Base-by-base conservation (phyloP, 139 green algal species). In the Coelastrella sp. region DNA sequence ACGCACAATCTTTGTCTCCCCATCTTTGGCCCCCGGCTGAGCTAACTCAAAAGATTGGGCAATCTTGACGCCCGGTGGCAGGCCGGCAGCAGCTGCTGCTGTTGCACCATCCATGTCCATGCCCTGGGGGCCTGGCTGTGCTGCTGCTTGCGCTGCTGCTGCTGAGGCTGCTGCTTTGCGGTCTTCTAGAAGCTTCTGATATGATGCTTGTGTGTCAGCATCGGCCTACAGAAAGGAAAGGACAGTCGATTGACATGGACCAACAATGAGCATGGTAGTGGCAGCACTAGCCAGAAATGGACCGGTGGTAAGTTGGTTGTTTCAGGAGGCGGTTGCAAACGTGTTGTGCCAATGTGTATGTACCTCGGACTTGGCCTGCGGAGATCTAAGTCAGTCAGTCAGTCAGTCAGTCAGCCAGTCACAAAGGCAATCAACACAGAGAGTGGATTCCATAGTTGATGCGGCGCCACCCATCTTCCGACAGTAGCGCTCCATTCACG, bases 1-100 rank as follows among this genome's bases (percentile, higher is more conserved):
- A 5, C 91, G 80, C 2, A 99, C 86, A n/a, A 97, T 76, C 82
- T 93, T 93, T 59, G 64, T 91, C 47, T 94, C 90, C 0, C 92
- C 92, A 80, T 94, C 90, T 82, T 95, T 94, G 8, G 85, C 11
- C 13, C 94, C 94, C 13, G 92, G 92, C 64, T 80, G 54, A 6
- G 89, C 59, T 76, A 94, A 73, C 77, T 90, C 80, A 71, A 83
- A 86, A 0, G 90, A 54, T 8, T 90, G 89, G 57, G 54, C 60
- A 4, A 93, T 78, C 77, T 95, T 96, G 47, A 98, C 81, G 0
- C 76, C 76, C 3, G 76, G 47, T 2, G 76, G 76, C 14, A 83
- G n/a, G 23, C 22, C 80, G 2, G 20, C 80, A 14, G 59, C 81
- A 54, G 61, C 81, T 61, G 61, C 80, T 76, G 80, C 81, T 76